Conservation (phyloP, 495 filamentous ascomycete genomes). For the Talaromyces wortmannii region DNA sequence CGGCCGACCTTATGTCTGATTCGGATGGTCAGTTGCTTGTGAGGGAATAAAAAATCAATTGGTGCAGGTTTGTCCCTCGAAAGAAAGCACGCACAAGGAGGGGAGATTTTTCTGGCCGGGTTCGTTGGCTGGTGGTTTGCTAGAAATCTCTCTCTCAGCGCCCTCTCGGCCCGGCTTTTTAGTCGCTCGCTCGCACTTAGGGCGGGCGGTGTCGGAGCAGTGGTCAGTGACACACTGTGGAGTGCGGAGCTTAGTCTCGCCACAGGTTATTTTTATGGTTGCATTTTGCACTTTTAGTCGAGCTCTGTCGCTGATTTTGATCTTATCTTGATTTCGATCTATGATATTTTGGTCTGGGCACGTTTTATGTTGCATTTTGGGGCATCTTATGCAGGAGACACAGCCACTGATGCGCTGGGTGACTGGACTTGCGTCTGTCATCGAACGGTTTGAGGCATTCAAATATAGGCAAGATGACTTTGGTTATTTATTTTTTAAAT, state of each 20-base stretch:
- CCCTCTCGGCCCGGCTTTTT: background rate
- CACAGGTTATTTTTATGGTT: background rate
- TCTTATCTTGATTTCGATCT: too few species aligned
- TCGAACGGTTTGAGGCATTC: background rate
- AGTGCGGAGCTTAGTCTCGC: background rate
- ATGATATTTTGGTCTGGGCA: too few species aligned
- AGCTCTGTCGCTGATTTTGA: background rate
- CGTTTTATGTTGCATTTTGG: too few species aligned
- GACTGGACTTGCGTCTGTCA: background rate
- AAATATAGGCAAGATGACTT: background rate
- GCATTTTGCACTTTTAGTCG: background rate
- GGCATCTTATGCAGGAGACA: too few species aligned
- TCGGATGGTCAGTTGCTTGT: conserved; percentile 8
- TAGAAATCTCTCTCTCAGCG: conserved; percentile 1
- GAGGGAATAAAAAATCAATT: conserved; percentile 8
- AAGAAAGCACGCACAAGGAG: conserved; percentile 1
- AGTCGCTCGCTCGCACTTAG: background rate
- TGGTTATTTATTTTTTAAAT: too few species aligned
- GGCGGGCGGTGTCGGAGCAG: background rate
- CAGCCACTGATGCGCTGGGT: too few species aligned
- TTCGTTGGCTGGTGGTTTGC: background rate
- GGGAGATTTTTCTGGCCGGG: background rate
- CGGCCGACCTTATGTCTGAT: conserved; percentile 5
- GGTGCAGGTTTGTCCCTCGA: background rate
- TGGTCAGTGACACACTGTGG: background rate